Evolutionary conservation across 768 basidiomycete genomes (phyloP).

Genomic region (Termitomyces sp.): DNA sequence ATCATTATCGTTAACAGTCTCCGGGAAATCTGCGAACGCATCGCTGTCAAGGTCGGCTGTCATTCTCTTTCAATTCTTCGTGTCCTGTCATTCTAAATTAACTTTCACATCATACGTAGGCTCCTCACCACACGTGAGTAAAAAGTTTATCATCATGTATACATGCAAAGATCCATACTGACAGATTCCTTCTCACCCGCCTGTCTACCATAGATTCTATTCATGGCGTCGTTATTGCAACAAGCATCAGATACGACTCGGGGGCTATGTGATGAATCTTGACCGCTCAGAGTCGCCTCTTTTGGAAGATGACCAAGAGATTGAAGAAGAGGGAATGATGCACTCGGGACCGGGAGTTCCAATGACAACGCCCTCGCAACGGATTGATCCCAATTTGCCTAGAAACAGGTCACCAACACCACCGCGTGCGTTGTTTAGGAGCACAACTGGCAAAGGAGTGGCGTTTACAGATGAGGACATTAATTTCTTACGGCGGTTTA

Average conservation of each 20-base stretch:
- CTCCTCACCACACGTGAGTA: slow-evolving; percentile 84
- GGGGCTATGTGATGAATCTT: slow-evolving; percentile 76
- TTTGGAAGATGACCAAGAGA: slow-evolving; percentile 39
- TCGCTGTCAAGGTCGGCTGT: slow-evolving; percentile 68
- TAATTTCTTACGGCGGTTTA: slow-evolving; percentile 68
- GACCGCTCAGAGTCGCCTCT: slow-evolving; percentile 45
- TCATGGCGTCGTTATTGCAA: slow-evolving; percentile 92
- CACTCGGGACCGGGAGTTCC: slow-evolving; percentile 30
- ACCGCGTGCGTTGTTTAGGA: slow-evolving; percentile 73
- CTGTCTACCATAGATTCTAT: slow-evolving; percentile 56
- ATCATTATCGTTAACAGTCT: slow-evolving; percentile 33
- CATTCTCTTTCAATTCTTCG: not conserved
- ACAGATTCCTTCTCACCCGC: slow-evolving; percentile 1
- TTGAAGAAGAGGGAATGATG: slow-evolving; percentile 35
- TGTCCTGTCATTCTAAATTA: not conserved
- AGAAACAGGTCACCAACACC: slow-evolving; percentile 77
- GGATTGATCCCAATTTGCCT: slow-evolving; percentile 19
- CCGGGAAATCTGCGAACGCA: slow-evolving; percentile 83
- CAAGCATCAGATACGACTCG: slow-evolving; percentile 87
- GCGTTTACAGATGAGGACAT: slow-evolving; percentile 87
- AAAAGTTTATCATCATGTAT: not conserved
- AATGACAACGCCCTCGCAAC: slow-evolving; percentile 29
- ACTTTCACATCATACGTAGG: slow-evolving; percentile 34
- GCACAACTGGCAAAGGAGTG: slow-evolving; percentile 87
- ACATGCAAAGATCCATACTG: not conserved